Evolutionary conservation across 768 basidiomycete genomes (phyloP).

Genomic region (Lactarius sanguifluus): DNA sequence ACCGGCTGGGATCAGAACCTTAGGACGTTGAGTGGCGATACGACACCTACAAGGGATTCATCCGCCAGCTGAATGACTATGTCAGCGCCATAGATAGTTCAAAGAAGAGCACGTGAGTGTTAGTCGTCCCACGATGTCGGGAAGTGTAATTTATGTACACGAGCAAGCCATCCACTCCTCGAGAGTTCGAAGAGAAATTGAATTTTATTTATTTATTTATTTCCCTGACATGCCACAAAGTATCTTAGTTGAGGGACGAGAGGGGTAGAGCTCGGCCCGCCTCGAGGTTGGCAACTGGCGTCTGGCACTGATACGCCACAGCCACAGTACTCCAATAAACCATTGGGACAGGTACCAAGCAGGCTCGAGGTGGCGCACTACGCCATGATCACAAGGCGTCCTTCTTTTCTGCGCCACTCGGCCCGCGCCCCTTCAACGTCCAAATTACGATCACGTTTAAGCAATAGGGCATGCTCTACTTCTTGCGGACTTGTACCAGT

Average conservation of each 20-base stretch:
- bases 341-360: not conserved
- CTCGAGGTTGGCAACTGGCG: not conserved
- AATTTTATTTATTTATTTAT: not conserved
- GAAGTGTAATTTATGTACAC: no score
- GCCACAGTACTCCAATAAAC: not conserved
- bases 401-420: conserved; percentile 65
- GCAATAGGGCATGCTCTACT: conserved; percentile 41
- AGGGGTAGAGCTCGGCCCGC: not conserved
- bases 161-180: no score
- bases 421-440: conserved; percentile 63
- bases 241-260: not conserved
- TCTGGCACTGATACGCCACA: not conserved
- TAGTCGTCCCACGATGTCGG: not conserved
- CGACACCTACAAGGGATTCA: not conserved
- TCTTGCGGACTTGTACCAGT: conserved; percentile 28
- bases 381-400: conserved; percentile 46
- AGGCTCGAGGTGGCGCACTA: conserved; percentile 28
- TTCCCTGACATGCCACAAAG: not conserved
- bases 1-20: not conserved
- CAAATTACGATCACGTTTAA: conserved; percentile 59
- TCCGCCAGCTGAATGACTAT: not conserved
- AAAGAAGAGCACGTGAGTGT: not conserved
- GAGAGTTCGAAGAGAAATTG: not conserved
- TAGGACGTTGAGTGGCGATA: not conserved
- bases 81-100: not conserved